Evolutionary conservation across 768 basidiomycete species (phyloP), one percentile per base, ranked within the genome.

Genomic region (Lentinus tigrinus): DNA sequence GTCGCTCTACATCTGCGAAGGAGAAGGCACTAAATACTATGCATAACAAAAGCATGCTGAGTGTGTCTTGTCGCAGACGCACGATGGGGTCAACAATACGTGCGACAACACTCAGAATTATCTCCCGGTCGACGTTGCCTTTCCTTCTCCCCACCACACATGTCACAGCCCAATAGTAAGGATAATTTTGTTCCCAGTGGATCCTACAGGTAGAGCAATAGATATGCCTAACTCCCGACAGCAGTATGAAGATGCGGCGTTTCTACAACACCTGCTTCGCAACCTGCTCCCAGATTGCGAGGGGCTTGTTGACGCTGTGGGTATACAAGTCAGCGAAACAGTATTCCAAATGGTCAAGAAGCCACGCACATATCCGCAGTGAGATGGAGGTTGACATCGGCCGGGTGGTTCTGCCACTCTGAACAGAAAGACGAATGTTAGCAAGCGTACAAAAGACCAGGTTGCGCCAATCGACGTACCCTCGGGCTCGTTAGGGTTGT

Each of bases 401-500:
- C 83, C 2, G 77, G 73, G 65, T 81, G 84, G 56, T 78, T 73
- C 67, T 85, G 82, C 83, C 83, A 85, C 71, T 84, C 84, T 82
- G 43, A 51, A 16, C 50, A 38, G n/a, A 4, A 4, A n/a, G n/a
- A n/a, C 37, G 13, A 64, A 47, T 49, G 52, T 59, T 26, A 52
- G 43, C 7, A 56, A 51, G 47, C 27, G 36, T 24, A 13, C 38
- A 24, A 27, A 24, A n/a, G 17, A 26, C 4, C 10, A 16, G n/a
- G 28, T 16, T 10, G n/a, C 19, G 19, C 34, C n/a, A 17, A n/a
- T 23, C 10, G 9, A 57, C 73, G 40, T 59, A 83, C 84, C 83
- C 77, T 85, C 85, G 3, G 84, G 84, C 68, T 79, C 70, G 16
- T 69, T 64, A 5, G 81, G 74, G 61, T 83, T 70, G 47, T 81